Conservation (phyloP, 2,329 filamentous ascomycete species). For the Alternaria viburni region DNA sequence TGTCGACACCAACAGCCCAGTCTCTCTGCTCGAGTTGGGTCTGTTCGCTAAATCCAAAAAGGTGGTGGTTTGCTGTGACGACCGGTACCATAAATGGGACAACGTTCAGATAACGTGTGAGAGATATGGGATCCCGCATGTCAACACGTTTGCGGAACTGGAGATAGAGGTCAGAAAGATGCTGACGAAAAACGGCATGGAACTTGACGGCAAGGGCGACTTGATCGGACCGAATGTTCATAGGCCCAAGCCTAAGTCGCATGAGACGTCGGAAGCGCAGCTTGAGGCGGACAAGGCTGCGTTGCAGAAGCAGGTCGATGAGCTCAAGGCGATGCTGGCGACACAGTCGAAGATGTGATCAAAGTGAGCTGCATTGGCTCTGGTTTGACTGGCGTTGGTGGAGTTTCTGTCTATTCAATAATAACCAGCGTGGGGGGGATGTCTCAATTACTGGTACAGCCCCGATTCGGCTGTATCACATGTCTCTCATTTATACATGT, state of each 20-base stretch:
- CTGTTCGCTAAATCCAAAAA: conserved; percentile 56
- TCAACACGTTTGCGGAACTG: conserved; percentile 54
- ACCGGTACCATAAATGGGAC: conserved; percentile 63
- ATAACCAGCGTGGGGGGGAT: background rate
- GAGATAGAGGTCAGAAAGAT: conserved; percentile 42
- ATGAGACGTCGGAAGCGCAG: conserved; percentile 3
- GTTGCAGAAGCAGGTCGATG: conserved; percentile 4
- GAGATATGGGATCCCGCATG: conserved; percentile 52
- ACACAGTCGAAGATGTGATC: background rate
- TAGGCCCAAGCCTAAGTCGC: background rate
- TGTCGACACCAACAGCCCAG: conserved; percentile 58
- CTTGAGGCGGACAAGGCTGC: conserved; percentile 7
- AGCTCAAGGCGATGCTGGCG: conserved; percentile 3
- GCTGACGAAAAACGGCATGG: conserved; percentile 39
- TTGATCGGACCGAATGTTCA: conserved; percentile 12
- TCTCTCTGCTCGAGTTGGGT: conserved; percentile 68
- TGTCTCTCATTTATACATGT: background rate
- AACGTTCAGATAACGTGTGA: conserved; percentile 66
- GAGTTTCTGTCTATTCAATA: background rate
- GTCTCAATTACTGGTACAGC: background rate
- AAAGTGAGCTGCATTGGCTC: no score
- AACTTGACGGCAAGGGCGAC: conserved; percentile 21
- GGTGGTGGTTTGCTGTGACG: conserved; percentile 61
- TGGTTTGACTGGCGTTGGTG: background rate
- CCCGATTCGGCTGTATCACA: background rate